Conservation (phyloP, 1,284 basidiomycete genomes). For the Somion occarium region DNA sequence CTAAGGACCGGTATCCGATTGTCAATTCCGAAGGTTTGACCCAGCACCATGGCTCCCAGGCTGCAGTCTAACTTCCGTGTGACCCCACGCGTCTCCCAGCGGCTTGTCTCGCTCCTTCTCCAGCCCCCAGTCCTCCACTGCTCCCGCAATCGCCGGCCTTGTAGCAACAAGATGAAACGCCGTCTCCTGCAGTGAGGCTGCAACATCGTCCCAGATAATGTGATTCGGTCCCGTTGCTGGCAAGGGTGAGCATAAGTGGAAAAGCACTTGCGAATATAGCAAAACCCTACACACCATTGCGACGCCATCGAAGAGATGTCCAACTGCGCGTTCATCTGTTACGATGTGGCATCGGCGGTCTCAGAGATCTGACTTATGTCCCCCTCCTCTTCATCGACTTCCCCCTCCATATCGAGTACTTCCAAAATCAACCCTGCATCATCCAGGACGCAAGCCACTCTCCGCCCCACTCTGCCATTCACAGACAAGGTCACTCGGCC, state of each 20-base stretch:
- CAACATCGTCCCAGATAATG: too few relatives aligned
- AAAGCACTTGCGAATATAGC: background rate
- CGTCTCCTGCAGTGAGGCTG: too few relatives aligned
- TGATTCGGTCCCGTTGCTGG: too few relatives aligned
- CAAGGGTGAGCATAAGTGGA: too few relatives aligned
- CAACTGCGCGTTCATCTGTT: background rate
- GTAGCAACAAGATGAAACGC: slow-evolving; percentile 12
- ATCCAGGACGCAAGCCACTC: slow-evolving; percentile 72
- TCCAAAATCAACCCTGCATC: slow-evolving; percentile 56
- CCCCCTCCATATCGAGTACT: slow-evolving; percentile 73
- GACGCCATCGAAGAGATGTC: background rate
- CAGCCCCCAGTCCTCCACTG: slow-evolving; percentile 1
- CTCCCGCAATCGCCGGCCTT: slow-evolving; percentile 17
- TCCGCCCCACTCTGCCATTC: slow-evolving; percentile 68
- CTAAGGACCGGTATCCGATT: slow-evolving; percentile 22
- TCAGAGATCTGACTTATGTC: background rate
- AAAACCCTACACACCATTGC: background rate
- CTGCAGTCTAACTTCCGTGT: slow-evolving; percentile 15
- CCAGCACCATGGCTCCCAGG: slow-evolving; percentile 15
- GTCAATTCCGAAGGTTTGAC: slow-evolving; percentile 12
- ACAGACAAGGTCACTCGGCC: slow-evolving; percentile 58
- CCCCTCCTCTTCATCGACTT: slow-evolving; percentile 42
- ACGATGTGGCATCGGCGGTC: background rate
- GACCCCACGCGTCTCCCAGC: slow-evolving; percentile 16
- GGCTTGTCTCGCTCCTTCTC: slow-evolving; percentile 7